Evolutionary conservation across 768 basidiomycete species (phyloP).

Genomic region (Candolleomyces efflorescens): DNA sequence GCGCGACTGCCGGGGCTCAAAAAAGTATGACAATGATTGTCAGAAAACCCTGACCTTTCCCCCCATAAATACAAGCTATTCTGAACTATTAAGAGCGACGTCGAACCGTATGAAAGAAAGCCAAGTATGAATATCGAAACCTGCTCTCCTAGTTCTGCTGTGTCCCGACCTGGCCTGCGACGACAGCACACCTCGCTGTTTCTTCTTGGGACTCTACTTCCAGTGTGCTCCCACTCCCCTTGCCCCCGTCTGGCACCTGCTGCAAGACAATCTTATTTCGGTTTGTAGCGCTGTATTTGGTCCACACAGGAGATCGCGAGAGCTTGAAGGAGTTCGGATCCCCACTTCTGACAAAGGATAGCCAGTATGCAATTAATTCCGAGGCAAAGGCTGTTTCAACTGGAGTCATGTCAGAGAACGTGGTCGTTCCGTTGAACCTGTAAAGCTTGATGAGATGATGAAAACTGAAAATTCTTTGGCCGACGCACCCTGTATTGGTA

Average conservation of each 20-base stretch:
- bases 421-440: slow-evolving; percentile 50
- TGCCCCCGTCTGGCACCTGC: slow-evolving; percentile 24
- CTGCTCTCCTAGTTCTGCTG: slow-evolving; percentile 30
- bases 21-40: no score
- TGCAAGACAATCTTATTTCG: slow-evolving; percentile 43
- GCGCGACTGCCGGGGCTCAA: no score
- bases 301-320: slow-evolving; percentile 47
- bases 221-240: slow-evolving; percentile 34
- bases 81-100: no score
- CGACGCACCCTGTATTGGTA: slow-evolving; percentile 50
- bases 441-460: neutral
- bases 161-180: slow-evolving; percentile 25
- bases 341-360: slow-evolving; percentile 57
- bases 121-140: no score
- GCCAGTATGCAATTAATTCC: slow-evolving; percentile 63
- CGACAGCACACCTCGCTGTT: slow-evolving; percentile 33
- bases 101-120: no score
- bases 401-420: slow-evolving; percentile 41
- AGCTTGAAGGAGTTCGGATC: slow-evolving; percentile 56
- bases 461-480: neutral
- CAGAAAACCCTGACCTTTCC: no score
- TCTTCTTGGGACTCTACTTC: slow-evolving; percentile 36
- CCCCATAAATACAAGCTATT: no score
- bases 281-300: slow-evolving; percentile 25
- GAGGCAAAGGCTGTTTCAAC: slow-evolving; percentile 47